A percentile compares a stretch with the other conserved stretches of the same genome.
These are phyloP conservation scores for Paecilomyces fulvus DNA, from an alignment of 2,329 filamentous ascomycete species.

Conservation along the genomic window DNA sequence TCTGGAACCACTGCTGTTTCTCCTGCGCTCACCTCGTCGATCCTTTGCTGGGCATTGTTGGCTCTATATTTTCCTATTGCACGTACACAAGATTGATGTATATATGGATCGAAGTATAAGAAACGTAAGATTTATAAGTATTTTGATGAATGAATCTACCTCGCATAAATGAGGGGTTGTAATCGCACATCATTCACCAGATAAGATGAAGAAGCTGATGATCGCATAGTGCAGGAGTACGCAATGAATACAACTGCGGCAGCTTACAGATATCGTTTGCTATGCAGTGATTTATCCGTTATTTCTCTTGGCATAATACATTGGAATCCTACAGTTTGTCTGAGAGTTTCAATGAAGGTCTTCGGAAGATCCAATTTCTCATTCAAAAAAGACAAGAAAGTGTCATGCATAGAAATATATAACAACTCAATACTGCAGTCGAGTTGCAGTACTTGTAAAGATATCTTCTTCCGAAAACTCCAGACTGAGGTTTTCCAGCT, in stretches of 20 bases:
- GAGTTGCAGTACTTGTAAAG: slow-evolving; percentile 20
- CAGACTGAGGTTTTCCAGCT: slow-evolving; percentile 20
- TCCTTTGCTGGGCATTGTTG: too few relatives aligned
- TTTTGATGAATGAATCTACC: neutral
- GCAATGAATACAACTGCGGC: neutral
- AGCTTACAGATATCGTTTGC: neutral
- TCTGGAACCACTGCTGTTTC: too few relatives aligned
- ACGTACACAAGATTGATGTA: neutral
- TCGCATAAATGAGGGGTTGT: neutral
- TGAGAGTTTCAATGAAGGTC: neutral
- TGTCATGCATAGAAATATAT: neutral
- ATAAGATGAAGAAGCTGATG: neutral
- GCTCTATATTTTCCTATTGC: neutral
- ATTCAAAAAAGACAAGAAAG: neutral
- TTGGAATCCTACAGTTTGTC: neutral
- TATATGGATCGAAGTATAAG: neutral
- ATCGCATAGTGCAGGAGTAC: neutral
- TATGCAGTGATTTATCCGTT: neutral
- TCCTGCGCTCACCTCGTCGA: too few relatives aligned
- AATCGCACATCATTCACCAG: neutral
- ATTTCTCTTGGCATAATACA: neutral
- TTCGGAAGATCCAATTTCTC: neutral
- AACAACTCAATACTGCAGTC: neutral
- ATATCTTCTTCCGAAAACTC: slow-evolving; percentile 29
- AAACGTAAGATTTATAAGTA: neutral